phyloP scores from a whole-genome alignment of 805 yeast species.

The Saccharomycopsis fodiens region DNA sequence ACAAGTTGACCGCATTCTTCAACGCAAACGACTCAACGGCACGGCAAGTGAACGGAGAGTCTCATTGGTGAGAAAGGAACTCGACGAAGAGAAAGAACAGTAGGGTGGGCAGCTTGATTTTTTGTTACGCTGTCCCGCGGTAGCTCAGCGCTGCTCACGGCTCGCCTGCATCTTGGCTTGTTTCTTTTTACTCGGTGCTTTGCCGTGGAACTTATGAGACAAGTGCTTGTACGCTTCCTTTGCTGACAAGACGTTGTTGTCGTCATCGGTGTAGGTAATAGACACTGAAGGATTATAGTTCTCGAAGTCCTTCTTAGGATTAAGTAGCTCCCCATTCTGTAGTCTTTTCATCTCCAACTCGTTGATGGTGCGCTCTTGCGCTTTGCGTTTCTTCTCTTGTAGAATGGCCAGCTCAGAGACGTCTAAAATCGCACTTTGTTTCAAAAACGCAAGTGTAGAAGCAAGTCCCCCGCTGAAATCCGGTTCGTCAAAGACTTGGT shows the following conservation, averaged over 20 bases:
- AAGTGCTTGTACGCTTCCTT: conserved; percentile 51
- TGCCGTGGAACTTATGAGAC: conserved; percentile 52
- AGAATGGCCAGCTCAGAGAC: conserved; percentile 9
- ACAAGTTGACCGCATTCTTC: conserved; percentile 5
- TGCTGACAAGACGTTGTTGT: conserved; percentile 37
- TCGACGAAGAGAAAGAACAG: neutral
- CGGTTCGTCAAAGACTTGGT: conserved; percentile 7
- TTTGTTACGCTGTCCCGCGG: neutral
- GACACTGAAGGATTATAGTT: conserved; percentile 38
- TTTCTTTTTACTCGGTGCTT: conserved; percentile 18
- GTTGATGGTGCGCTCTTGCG: conserved; percentile 21
- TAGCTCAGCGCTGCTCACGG: neutral
- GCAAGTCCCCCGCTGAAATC: conserved; percentile 16
- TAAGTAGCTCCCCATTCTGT: neutral
- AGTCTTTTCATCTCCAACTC: conserved; percentile 2
- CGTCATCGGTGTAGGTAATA: conserved; percentile 41
- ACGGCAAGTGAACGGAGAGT: conserved; percentile 2
- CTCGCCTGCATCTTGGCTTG: conserved; percentile 11
- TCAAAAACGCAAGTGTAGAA: conserved; percentile 12
- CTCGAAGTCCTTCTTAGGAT: conserved; percentile 22
- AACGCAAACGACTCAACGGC: conserved; percentile 5
- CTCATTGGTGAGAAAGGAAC: too few relatives aligned
- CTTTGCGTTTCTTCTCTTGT: conserved; percentile 26
- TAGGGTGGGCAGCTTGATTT: neutral
- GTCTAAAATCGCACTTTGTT: conserved; percentile 9